Conservation (phyloP, 352 stramenopile species). For the Plasmopara muralis region DNA sequence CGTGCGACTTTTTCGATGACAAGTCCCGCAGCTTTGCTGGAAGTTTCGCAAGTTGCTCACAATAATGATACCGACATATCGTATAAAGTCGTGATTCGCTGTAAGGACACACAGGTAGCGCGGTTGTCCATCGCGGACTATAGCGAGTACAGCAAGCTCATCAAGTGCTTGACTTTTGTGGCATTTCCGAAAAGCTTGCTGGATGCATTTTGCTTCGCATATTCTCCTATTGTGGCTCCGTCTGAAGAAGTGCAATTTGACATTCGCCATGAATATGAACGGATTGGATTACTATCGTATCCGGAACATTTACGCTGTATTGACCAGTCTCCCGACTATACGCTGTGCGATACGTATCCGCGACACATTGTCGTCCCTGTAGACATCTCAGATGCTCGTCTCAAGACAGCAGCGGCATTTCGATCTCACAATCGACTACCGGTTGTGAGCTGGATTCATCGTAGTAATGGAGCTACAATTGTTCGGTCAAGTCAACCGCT, state of each 20-base stretch:
- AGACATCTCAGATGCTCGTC: constrained; percentile 87
- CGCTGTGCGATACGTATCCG: constrained; percentile 93
- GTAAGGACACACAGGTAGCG: constrained; percentile 69
- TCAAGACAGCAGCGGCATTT: constrained; percentile 67
- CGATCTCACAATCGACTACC: constrained; percentile 64
- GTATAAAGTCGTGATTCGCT: constrained; percentile 67
- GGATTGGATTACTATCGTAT: constrained; percentile 64
- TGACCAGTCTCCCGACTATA: constrained; percentile 67
- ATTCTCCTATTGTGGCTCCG: constrained; percentile 57
- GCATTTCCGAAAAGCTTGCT: constrained; percentile 66
- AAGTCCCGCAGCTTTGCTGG: constrained; percentile 25
- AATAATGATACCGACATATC: constrained; percentile 46
- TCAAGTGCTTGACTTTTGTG: constrained; percentile 69
- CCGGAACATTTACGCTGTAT: constrained; percentile 67
- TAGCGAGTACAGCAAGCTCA: constrained; percentile 65
- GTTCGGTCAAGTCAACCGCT: constrained; percentile 73
- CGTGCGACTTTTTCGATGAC: constrained; percentile 16
- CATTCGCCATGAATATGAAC: constrained; percentile 68
- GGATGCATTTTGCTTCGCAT: constrained; percentile 80
- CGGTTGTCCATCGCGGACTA: constrained; percentile 65
- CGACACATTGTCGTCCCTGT: constrained; percentile 89
- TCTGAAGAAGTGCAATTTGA: constrained; percentile 78
- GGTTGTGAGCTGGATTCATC: constrained; percentile 74
- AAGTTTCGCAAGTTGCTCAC: constrained; percentile 56
- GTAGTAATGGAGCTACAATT: constrained; percentile 68